phyloP scores from a whole-genome alignment of 2,329 filamentous ascomycete species.

The Colletotrichum cereale region DNA sequence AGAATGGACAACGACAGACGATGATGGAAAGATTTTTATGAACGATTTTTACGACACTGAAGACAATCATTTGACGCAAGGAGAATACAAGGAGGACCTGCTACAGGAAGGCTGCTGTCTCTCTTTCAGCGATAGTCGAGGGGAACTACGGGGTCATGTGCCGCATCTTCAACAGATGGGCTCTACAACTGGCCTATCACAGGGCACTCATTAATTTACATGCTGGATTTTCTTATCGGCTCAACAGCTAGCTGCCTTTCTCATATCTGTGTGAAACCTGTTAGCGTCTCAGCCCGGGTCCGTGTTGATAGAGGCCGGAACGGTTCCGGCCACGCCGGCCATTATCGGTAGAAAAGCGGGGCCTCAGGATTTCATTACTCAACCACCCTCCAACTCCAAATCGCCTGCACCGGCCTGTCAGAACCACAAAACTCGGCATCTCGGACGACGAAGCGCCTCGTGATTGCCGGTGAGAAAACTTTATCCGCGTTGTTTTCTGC shows the following conservation, averaged over 20 bases:
- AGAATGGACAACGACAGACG: conserved; percentile 2
- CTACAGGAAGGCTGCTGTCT: background rate
- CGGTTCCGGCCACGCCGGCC: conserved; percentile 40
- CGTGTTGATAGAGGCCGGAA: conserved; percentile 40
- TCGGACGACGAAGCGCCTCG: conserved; percentile 4
- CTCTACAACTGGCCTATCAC: conserved; percentile 1
- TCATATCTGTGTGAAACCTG: conserved; percentile 22
- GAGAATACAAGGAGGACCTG: background rate
- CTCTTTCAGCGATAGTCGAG: background rate
- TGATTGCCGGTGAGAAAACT: background rate
- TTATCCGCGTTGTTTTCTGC: background rate
- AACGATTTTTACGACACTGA: conserved; percentile 4
- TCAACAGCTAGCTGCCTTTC: conserved; percentile 24
- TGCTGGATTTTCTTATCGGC: conserved; percentile 13
- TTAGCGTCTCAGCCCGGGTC: conserved; percentile 37
- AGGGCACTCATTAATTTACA: conserved; percentile 26
- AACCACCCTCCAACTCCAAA: conserved; percentile 28
- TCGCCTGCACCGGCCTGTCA: background rate
- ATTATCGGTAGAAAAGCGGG: conserved; percentile 37
- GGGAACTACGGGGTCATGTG: conserved; percentile 2
- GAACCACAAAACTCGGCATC: conserved; percentile 16
- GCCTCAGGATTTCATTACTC: conserved; percentile 30
- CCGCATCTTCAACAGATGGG: conserved; percentile 26
- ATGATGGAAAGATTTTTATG: background rate
- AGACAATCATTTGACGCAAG: conserved; percentile 12